phyloP scores from a whole-genome alignment of 2,329 filamentous ascomycete species.

The Nemania bipapillata region DNA sequence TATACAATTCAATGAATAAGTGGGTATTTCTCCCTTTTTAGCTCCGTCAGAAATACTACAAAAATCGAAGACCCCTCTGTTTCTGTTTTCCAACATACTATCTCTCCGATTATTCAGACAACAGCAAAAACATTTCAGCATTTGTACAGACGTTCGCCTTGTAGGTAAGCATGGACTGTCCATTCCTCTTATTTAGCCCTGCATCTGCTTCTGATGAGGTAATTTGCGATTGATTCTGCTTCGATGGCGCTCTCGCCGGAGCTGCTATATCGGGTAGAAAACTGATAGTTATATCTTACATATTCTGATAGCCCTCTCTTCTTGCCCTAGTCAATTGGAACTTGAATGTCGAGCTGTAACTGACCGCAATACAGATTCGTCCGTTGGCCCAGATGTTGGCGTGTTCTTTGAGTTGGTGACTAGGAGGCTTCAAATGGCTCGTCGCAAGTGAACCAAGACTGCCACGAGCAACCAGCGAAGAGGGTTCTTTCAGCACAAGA shows the following conservation, averaged over 20 bases:
- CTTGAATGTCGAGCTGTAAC: conserved; percentile 3
- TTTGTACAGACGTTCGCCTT: neutral
- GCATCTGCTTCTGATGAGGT: conserved; percentile 75
- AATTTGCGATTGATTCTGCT: conserved; percentile 98
- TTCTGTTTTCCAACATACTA: neutral
- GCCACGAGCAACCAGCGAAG: neutral
- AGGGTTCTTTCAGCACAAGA: neutral
- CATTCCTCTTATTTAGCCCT: conserved; percentile 40
- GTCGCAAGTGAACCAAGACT: neutral
- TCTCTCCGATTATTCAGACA: neutral
- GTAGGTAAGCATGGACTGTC: conserved; percentile 20
- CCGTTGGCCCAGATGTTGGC: neutral
- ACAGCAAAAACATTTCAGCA: neutral
- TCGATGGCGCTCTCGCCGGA: conserved; percentile 91
- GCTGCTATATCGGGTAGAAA: conserved; percentile 79
- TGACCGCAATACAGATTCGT: conserved; percentile 28
- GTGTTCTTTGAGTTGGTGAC: neutral
- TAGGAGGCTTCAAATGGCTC: neutral
- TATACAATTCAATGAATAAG: neutral
- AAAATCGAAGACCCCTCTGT: conserved; percentile 9
- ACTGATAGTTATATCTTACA: conserved; percentile 98
- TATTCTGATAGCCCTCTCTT: conserved; percentile 79
- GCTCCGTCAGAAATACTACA: conserved; percentile 29
- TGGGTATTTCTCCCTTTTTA: neutral
- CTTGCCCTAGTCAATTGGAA: conserved; percentile 1